These are phyloP conservation scores for Trichoderma harzianum DNA, from an alignment of 2,329 filamentous ascomycete genomes.

Conservation along the genomic window DNA sequence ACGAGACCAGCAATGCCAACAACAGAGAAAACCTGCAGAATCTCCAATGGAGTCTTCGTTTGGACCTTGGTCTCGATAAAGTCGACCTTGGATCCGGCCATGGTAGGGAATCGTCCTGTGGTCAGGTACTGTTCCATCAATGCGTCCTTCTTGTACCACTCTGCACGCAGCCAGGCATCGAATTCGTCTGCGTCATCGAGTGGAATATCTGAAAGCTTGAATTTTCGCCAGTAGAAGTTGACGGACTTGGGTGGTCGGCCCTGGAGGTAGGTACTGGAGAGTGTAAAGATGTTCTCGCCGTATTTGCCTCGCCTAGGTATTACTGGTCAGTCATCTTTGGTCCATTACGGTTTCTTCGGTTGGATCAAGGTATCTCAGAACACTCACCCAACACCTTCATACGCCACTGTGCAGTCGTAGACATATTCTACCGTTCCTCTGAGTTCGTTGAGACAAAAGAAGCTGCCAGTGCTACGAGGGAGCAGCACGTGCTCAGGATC, in stretches of 20 bases:
- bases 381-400: slow-evolving; percentile 87
- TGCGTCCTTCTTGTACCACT: slow-evolving; percentile 91
- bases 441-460: slow-evolving; percentile 75
- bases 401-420: slow-evolving; percentile 92
- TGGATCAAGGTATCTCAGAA: too few species aligned
- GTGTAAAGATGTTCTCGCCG: slow-evolving; percentile 86
- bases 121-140: slow-evolving; percentile 78
- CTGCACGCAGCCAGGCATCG: slow-evolving; percentile 76
- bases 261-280: slow-evolving; percentile 83
- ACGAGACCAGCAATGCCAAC: slow-evolving; percentile 43
- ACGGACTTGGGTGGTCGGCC: slow-evolving; percentile 89
- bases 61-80: slow-evolving; percentile 59
- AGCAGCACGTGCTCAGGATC: slow-evolving; percentile 73
- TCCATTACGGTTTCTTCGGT: not conserved
- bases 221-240: slow-evolving; percentile 94
- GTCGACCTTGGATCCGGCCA: slow-evolving; percentile 46
- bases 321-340: not conserved
- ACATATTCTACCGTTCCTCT: slow-evolving; percentile 73
- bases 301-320: slow-evolving; percentile 65
- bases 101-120: slow-evolving; percentile 76
- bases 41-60: slow-evolving; percentile 52
- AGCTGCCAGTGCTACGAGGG: slow-evolving; percentile 75
- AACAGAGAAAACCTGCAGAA: slow-evolving; percentile 53
- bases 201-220: slow-evolving; percentile 76
- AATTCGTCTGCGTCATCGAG: slow-evolving; percentile 71